phyloP scores from a whole-genome alignment of 768 basidiomycete species.

The Lactarius sp. region DNA sequence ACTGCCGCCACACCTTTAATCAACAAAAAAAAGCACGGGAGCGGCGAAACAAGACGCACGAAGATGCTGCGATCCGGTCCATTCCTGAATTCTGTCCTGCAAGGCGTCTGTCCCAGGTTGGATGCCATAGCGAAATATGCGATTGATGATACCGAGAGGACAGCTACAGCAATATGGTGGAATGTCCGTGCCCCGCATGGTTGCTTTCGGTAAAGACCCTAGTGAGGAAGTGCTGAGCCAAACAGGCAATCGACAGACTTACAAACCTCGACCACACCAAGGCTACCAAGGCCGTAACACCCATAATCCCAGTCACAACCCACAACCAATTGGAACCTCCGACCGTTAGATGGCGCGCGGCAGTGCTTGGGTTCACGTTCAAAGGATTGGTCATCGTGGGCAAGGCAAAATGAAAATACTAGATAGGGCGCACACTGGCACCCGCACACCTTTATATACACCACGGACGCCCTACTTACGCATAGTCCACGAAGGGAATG shows the following conservation, averaged over 20 bases:
- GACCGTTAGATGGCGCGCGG: constrained; percentile 38
- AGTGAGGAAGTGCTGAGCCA: not conserved
- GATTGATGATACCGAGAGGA: constrained; percentile 44
- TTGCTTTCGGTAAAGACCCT: constrained; percentile 27
- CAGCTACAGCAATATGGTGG: constrained; percentile 45
- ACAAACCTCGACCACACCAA: constrained; percentile 39
- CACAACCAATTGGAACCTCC: constrained; percentile 51
- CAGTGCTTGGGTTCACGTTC: constrained; percentile 34
- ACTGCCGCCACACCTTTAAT: constrained; percentile 31
- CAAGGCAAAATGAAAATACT: not conserved
- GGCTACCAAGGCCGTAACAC: constrained; percentile 36
- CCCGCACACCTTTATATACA: not conserved
- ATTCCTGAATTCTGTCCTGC: constrained; percentile 40
- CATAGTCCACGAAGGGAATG: not conserved
- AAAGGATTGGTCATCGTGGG: constrained; percentile 29
- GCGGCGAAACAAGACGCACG: constrained; percentile 31
- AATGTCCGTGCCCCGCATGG: constrained; percentile 43
- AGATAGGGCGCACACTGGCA: not conserved
- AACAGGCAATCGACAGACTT: constrained; percentile 17
- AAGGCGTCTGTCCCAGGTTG: constrained; percentile 45
- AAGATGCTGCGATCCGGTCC: constrained; percentile 37
- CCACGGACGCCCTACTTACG: not conserved
- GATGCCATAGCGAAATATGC: constrained; percentile 56
- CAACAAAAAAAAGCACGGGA: not conserved
- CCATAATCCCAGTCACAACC: constrained; percentile 52